phyloP scores from a whole-genome alignment of 495 filamentous ascomycete species.

The Trichoderma virens region DNA sequence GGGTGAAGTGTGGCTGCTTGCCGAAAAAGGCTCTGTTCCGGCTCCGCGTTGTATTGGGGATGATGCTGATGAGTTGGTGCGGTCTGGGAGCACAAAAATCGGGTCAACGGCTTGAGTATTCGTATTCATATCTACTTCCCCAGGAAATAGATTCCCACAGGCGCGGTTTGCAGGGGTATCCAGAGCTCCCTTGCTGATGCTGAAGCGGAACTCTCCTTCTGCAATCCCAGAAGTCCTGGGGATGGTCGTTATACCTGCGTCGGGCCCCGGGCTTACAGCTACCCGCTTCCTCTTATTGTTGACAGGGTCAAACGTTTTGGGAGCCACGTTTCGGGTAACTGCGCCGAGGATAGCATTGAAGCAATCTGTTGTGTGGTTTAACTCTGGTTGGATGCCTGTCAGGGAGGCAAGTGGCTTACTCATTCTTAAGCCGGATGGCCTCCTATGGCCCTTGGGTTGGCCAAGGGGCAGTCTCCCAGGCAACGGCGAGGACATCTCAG shows the following conservation, averaged over 20 bases:
- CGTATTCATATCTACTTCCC: not conserved
- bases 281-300: slow-evolving; percentile 11
- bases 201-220: not conserved
- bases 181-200: not conserved
- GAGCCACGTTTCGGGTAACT: slow-evolving; percentile 8
- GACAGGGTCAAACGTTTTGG: not conserved
- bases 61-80: not conserved
- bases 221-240: not conserved
- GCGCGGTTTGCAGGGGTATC: not conserved
- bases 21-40: not conserved
- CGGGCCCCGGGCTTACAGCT: not conserved
- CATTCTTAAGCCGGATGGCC: slow-evolving; percentile 5
- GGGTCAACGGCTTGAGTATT: not conserved
- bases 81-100: slow-evolving; percentile 7
- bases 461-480: slow-evolving; percentile 29
- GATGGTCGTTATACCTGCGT: not conserved
- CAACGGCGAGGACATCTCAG: slow-evolving; percentile 23
- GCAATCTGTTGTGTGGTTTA: not conserved
- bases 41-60: not conserved
- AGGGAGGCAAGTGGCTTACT: slow-evolving; percentile 5
- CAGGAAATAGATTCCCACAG: not conserved
- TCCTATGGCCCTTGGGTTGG: slow-evolving; percentile 17
- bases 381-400: not conserved
- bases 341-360: slow-evolving; percentile 9
- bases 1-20: slow-evolving; percentile 3